phyloP scores from a whole-genome alignment of 2,329 filamentous ascomycete genomes.

The Exophiala oligosperma region DNA sequence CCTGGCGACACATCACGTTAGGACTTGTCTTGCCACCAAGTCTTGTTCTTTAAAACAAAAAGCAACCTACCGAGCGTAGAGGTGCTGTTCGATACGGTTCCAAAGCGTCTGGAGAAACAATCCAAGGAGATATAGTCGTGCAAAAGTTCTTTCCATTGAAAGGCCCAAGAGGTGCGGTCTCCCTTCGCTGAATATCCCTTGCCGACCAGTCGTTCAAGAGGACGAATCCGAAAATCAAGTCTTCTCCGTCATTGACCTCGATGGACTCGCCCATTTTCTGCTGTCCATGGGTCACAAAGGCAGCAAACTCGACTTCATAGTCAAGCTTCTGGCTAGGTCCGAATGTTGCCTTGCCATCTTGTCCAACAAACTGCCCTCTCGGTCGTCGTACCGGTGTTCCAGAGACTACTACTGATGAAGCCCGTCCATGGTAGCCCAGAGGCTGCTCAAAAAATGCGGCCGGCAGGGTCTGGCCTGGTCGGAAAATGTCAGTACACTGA shows the following conservation, averaged over 20 bases:
- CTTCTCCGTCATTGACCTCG: no score
- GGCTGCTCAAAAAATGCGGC: conserved; percentile 6
- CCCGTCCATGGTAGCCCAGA: conserved; percentile 32
- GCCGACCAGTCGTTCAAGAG: no score
- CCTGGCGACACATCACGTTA: not conserved
- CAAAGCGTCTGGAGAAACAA: conserved; percentile 59
- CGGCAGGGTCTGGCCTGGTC: conserved; percentile 58
- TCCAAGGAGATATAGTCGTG: conserved; percentile 61
- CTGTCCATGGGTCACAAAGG: no score
- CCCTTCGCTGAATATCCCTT: conserved; percentile 58
- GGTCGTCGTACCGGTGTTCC: conserved; percentile 47
- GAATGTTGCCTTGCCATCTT: conserved; percentile 38
- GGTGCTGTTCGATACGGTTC: conserved; percentile 21
- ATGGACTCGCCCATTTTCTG: no score
- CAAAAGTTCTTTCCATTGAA: conserved; percentile 61
- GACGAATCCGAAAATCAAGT: no score
- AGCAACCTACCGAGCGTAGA: conserved; percentile 54
- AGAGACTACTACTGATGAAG: conserved; percentile 73
- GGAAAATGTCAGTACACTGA: conserved; percentile 67
- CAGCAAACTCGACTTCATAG: conserved; percentile 58
- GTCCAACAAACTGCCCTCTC: not conserved
- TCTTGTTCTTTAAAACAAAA: conserved; percentile 60
- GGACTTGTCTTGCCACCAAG: conserved; percentile 61
- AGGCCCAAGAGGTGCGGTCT: conserved; percentile 62
- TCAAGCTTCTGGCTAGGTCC: conserved; percentile 67